These are phyloP conservation scores for Citrus reticulata DNA, from an alignment of 345 rosid species.

Conservation along the genomic window DNA sequence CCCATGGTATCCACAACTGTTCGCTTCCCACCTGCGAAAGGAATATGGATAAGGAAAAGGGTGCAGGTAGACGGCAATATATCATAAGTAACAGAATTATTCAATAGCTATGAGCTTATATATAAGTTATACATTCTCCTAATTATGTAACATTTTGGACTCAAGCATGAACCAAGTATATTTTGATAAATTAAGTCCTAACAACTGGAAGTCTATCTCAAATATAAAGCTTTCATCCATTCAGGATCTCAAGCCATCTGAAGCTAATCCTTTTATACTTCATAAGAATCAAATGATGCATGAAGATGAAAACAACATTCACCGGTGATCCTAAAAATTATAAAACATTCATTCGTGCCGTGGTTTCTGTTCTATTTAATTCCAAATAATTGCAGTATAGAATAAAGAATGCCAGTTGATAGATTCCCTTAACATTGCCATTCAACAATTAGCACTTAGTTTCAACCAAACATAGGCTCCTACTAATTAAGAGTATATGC, in stretches of 20 bases:
- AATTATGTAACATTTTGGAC: neutral
- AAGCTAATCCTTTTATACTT: neutral
- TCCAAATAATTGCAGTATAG: neutral
- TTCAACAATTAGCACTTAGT: neutral
- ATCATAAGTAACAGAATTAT: neutral
- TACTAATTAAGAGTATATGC: too few species aligned
- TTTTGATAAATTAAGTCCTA: too few species aligned
- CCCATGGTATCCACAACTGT: slow-evolving; percentile 96
- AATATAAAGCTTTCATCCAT: too few species aligned
- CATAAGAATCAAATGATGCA: neutral
- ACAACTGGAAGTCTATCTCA: too few species aligned
- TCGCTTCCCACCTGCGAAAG: slow-evolving; percentile 82
- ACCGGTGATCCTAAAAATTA: neutral
- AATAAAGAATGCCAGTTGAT: neutral
- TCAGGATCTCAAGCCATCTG: too few species aligned
- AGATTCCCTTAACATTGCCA: neutral
- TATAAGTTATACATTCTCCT: too few species aligned
- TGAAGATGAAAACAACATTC: neutral
- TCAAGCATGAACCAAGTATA: too few species aligned
- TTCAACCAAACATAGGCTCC: neutral
- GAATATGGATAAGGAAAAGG: slow-evolving; percentile 7
- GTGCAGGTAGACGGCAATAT: neutral
- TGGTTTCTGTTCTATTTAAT: neutral
- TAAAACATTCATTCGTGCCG: neutral
- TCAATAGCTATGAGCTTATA: neutral